Base-by-base conservation (phyloP, 2,329 filamentous ascomycete species). In the Onygena corvina region DNA sequence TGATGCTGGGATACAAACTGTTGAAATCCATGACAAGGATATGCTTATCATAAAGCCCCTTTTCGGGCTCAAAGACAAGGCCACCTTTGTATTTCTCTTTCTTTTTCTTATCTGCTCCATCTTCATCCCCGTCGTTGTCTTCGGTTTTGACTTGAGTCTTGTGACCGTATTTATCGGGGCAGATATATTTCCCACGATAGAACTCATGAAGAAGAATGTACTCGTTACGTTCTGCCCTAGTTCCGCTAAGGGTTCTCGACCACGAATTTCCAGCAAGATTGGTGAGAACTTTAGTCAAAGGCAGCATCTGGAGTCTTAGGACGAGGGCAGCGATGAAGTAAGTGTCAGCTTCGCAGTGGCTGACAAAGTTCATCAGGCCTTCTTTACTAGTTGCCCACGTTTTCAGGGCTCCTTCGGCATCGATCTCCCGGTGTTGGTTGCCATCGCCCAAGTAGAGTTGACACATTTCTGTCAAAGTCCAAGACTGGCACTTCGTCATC, bases 21-120 rank as follows among this genome's bases (percentile, higher is more conserved):
- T 98, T 98, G 74, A 98, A 98, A 73, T 98, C 92, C 93, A 98
- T 98, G 67, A 98, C 93, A 50, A 98, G 77, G 48, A 98, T 85
- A 66, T 93, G 95, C 69, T 93, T 94, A 75, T 98, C 92, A 63
- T 98, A 98, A 3, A 98, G 76, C 14, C 93, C 92, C 67, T 90
- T 95, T 65, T 96, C 89, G 3, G 92, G 92, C 65, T 98, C 92
- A 59, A 98, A 96, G 50, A 98, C 92, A 27, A 98, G 80, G 74
- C 93, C 92, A 63, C 92, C 92, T 72, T 98, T 96, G 74, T 84
- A 98, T 68, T 96, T 98, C 70, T 98, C 93, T 67, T 95, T 98
- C 75, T 96, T 98, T 71, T 95, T 98, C 52, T 77, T 79, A 54
- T 87, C 85, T 1, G 64, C 70, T 46, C 79, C 77, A 46, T 79